Evolutionary conservation across 257 asterid genomes (phyloP).

Genomic region (Solanum chiquidenum): DNA sequence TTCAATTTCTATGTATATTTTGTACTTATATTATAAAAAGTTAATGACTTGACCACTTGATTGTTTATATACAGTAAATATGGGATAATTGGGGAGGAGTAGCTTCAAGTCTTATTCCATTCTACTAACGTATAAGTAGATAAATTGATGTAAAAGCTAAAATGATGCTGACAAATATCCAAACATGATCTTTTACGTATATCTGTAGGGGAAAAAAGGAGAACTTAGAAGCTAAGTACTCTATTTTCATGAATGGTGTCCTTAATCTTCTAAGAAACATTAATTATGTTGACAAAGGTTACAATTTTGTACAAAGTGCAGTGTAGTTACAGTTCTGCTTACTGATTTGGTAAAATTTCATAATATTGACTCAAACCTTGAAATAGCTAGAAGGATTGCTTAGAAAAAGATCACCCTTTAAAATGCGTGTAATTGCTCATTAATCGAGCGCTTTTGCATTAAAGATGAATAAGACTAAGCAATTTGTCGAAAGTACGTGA

Average conservation of each 20-base stretch:
- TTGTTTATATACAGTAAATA: neutral
- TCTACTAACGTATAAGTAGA: neutral
- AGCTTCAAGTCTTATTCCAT: neutral
- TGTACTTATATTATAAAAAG: neutral
- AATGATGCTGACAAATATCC: neutral
- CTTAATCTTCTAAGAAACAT: neutral
- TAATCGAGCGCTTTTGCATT: too few relatives aligned
- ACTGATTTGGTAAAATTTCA: neutral
- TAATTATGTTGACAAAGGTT: neutral
- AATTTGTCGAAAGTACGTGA: rapidly evolving
- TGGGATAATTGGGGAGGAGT: neutral
- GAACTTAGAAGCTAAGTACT: neutral
- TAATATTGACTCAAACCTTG: neutral
- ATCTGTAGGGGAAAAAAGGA: neutral
- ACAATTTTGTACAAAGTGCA: neutral
- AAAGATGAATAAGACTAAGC: too few relatives aligned
- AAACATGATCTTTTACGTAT: neutral
- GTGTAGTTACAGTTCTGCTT: neutral
- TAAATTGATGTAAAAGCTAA: neutral
- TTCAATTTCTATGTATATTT: neutral
- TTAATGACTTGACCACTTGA: neutral
- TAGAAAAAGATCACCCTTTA: neutral
- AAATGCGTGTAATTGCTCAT: too few relatives aligned
- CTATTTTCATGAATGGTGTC: neutral
- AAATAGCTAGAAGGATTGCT: neutral